phyloP scores from a whole-genome alignment of 257 asterid genomes.

The Capsicum rhomboideum region DNA sequence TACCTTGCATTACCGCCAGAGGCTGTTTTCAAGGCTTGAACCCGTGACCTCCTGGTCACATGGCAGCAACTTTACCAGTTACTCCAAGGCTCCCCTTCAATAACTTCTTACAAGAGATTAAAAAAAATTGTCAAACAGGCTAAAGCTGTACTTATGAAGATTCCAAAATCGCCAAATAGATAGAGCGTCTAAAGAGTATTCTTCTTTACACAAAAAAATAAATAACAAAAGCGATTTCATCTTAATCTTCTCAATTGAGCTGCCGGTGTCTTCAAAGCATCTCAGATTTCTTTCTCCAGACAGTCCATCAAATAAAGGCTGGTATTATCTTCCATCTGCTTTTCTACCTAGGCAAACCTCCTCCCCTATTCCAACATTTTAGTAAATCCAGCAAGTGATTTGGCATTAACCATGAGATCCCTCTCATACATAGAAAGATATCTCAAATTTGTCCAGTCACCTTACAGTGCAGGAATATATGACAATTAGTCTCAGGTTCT shows the following conservation, averaged over 20 bases:
- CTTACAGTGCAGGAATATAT: neutral
- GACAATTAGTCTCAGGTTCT: neutral
- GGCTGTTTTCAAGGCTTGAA: too few species aligned
- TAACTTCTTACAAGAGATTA: neutral
- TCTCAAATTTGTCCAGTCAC: neutral
- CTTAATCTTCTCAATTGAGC: neutral
- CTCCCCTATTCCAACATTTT: neutral
- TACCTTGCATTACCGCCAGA: too few species aligned
- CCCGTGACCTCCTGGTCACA: too few species aligned
- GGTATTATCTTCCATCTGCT: neutral
- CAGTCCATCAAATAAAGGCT: neutral
- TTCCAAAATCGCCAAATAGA: neutral
- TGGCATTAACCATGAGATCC: neutral
- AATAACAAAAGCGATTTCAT: neutral
- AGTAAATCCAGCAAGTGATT: neutral
- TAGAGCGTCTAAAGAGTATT: neutral
- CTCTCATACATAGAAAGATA: neutral
- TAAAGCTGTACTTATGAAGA: neutral
- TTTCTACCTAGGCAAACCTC: neutral
- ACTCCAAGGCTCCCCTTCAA: too few species aligned
- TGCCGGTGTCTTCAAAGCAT: neutral
- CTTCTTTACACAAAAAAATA: neutral
- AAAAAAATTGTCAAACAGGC: neutral
- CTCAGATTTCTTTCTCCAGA: neutral
- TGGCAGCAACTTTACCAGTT: too few species aligned